Evolutionary conservation across 768 basidiomycete species (phyloP), one percentile per base, ranked within the genome.

Genomic region (Candolleomyces aberdarensis): DNA sequence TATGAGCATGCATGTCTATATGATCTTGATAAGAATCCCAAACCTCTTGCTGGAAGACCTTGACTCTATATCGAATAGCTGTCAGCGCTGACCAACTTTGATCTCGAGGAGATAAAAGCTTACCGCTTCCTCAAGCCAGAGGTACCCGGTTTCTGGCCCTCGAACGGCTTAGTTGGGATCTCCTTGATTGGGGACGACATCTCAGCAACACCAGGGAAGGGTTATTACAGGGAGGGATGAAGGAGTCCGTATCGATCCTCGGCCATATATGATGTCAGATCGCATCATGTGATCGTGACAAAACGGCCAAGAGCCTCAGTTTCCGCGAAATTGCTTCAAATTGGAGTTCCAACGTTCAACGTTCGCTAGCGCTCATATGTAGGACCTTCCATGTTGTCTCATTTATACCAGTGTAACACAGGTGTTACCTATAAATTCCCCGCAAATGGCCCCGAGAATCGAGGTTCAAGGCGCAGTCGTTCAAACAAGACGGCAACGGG

Each of bases 31-130:
- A 36, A 1, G 19, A 20, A 10, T 22, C 69, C 64, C 82, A 65
- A 67, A 93, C 94, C 85, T 92, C 83, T 74, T 98, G 94, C 77
- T 99, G 92, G 85, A 99, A 99, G 67, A 98, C 86, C 78, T 96
- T 98, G 74, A 98, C 97, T 70, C 94, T 96, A 71, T 19, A 43
- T 36, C 11, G 36, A 20, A 7, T 43, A 63, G 60, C 56, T 56
- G 69, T 63, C 58, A 67, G 64, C 64, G 62, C 57, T 20, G 11
- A 8, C 7, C 32, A 61, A 11, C 46, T 63, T 58, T 43, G 53
- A 47, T 39, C 60, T 55, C 14, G 55, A 50, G 64, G 55, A 32
- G 54, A 61, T 58, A 31, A 46, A 20, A 1, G 49, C 79, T 70
- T 65, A 93, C 94, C 95, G 86, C 82, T 98, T 98, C 69, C 97